Conservation (phyloP, 1,284 basidiomycete species). For the Cutaneotrichosporon dermatis region DNA sequence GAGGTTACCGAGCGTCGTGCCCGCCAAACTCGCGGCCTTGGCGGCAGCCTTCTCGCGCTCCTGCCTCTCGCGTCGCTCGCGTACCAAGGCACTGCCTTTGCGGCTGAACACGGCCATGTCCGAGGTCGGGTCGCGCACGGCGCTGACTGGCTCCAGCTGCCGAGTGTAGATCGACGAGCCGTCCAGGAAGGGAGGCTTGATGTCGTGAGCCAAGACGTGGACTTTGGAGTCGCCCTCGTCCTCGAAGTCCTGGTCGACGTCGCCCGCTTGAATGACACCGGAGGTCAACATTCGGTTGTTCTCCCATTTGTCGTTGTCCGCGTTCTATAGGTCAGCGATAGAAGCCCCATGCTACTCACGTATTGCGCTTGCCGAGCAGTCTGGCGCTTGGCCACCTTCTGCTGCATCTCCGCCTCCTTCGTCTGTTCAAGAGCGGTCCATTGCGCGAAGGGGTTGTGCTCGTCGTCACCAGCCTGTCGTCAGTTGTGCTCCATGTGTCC, state of each 20-base stretch:
- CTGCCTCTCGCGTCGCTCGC: slow-evolving; percentile 91
- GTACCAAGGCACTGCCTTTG: slow-evolving; percentile 88
- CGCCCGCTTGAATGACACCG: slow-evolving; percentile 79
- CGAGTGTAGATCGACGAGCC: slow-evolving; percentile 94
- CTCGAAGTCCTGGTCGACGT: slow-evolving; percentile 81
- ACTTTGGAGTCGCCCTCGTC: slow-evolving; percentile 93
- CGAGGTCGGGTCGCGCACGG: slow-evolving; percentile 85
- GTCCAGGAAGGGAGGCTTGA: slow-evolving; percentile 96
- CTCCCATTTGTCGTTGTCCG: slow-evolving; percentile 98
- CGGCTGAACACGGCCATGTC: slow-evolving; percentile 95
- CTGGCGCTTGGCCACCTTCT: slow-evolving; percentile 76
- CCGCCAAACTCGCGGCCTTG: slow-evolving; percentile 86
- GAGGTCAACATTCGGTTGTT: slow-evolving; percentile 94
- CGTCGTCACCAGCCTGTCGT: slow-evolving; percentile 66
- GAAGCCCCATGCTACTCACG: slow-evolving; percentile 53
- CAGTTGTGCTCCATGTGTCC: not conserved
- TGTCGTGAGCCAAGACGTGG: slow-evolving; percentile 93
- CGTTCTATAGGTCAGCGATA: slow-evolving; percentile 59
- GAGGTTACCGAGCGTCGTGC: slow-evolving; percentile 90
- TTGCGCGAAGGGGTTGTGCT: slow-evolving; percentile 86
- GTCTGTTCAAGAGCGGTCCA: slow-evolving; percentile 73
- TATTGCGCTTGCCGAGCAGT: slow-evolving; percentile 92
- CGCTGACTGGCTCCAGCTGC: slow-evolving; percentile 95
- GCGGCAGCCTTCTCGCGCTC: slow-evolving; percentile 91
- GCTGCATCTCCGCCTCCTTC: slow-evolving; percentile 73